Evolutionary conservation across 176 grass and related monocot species (phyloP).

Genomic region (Saccharum spontaneum): DNA sequence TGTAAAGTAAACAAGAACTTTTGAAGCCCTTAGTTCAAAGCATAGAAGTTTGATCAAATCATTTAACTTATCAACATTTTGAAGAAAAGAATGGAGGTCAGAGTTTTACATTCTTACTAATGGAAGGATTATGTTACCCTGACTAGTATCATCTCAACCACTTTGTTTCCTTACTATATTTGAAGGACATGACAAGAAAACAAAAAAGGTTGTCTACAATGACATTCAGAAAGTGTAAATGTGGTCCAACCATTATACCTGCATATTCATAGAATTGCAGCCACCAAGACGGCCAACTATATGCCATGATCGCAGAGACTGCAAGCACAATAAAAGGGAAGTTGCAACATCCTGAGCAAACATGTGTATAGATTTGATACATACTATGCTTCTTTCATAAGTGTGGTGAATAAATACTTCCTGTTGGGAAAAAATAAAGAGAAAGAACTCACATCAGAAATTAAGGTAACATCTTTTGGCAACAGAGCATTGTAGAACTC

Average conservation of each 20-base stretch:
- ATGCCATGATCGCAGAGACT: conserved; percentile 92
- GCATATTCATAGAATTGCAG: conserved; percentile 98
- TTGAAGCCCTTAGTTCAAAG: background rate
- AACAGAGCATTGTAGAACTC: conserved; percentile 88
- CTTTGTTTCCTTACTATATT: background rate
- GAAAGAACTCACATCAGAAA: conserved; percentile 70
- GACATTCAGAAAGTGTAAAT: conserved; percentile 19
- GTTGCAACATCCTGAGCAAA: conserved; percentile 26
- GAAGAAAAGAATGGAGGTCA: background rate
- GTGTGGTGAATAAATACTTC: background rate
- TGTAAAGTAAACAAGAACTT: conserved; percentile 39
- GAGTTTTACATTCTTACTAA: background rate
- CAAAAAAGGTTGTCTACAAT: background rate
- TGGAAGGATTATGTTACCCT: conserved; percentile 14
- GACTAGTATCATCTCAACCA: background rate
- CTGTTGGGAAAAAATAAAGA: background rate
- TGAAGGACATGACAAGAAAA: conserved; percentile 24
- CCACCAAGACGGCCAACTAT: conserved; percentile 88
- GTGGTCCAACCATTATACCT: conserved; percentile 49
- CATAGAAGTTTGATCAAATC: conserved; percentile 26
- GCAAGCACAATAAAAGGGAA: conserved; percentile 26
- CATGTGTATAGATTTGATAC: background rate
- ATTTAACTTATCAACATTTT: conserved; percentile 11
- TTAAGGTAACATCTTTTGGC: conserved; percentile 79
- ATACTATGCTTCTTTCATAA: background rate